A percentile compares a stretch with the other conserved stretches of the same genome.
phyloP scores from a whole-genome alignment of 768 basidiomycete genomes.

The Amanita rubescens region DNA sequence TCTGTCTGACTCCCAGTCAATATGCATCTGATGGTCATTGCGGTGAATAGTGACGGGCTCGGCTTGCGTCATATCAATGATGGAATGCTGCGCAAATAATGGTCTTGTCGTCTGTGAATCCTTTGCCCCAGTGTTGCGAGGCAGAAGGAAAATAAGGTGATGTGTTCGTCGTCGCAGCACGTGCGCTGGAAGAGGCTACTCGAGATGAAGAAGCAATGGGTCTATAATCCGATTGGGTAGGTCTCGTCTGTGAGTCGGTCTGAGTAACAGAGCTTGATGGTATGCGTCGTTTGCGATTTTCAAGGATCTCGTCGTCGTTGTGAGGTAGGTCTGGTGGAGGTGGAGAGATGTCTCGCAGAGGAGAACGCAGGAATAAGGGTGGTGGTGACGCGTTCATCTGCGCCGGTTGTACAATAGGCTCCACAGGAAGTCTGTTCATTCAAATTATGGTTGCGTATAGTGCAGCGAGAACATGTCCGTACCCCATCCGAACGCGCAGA shows the following conservation, averaged over 20 bases:
- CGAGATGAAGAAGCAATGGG: constrained; percentile 2
- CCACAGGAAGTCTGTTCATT: constrained; percentile 12
- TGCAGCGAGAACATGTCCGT: constrained; percentile 16
- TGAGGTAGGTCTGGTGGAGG: constrained; percentile 11
- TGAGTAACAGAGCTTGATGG: constrained; percentile 8
- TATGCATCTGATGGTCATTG: background rate
- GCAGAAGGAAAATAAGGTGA: background rate
- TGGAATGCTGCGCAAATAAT: background rate
- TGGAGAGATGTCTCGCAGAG: constrained; percentile 21
- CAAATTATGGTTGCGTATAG: constrained; percentile 1
- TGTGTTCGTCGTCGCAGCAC: background rate
- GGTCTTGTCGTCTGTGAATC: background rate
- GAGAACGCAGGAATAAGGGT: constrained; percentile 14
- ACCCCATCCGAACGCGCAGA: constrained; percentile 66
- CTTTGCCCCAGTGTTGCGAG: background rate
- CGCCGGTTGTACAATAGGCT: constrained; percentile 16
- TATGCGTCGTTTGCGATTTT: constrained; percentile 8
- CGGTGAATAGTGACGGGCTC: background rate
- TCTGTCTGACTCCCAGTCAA: background rate
- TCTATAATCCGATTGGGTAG: background rate
- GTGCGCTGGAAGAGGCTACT: background rate
- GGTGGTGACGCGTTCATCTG: constrained; percentile 10
- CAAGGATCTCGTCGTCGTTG: constrained; percentile 6
- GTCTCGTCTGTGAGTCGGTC: background rate
- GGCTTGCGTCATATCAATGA: constrained; percentile 1